Percentiles rank a stretch among this genome's conserved stretches.
Evolutionary conservation across 169 alveolate genomes (phyloP).

Genomic region (Eimeria acervulina): DNA sequence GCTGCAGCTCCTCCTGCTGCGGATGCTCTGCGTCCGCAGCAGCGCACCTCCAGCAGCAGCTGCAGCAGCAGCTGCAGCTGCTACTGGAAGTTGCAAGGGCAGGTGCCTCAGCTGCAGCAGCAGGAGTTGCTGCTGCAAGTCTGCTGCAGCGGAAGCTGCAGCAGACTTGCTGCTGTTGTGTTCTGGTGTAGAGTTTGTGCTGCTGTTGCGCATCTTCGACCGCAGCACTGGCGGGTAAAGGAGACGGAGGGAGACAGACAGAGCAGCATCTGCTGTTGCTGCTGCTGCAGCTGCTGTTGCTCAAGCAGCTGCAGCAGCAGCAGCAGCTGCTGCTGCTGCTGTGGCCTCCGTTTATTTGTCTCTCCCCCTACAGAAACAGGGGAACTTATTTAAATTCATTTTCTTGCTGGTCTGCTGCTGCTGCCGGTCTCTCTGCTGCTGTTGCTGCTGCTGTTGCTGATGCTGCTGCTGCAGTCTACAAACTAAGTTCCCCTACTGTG

Average conservation of each 20-base stretch:
- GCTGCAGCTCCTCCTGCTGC: neutral
- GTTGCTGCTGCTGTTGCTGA: constrained; percentile 16
- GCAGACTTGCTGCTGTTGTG: neutral
- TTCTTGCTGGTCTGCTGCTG: neutral
- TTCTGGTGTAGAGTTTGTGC: neutral
- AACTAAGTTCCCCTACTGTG: neutral
- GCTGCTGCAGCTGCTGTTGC: neutral
- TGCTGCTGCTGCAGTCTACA: constrained; percentile 5
- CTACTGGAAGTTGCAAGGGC: neutral
- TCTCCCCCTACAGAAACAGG: neutral
- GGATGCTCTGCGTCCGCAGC: neutral
- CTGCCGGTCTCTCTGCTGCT: constrained; percentile 3
- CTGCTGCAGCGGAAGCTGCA: neutral
- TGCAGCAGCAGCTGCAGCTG: neutral
- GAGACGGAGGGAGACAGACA: neutral
- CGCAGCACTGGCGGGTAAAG: neutral
- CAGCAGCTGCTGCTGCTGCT: constrained; percentile 11
- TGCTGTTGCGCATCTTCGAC: neutral
- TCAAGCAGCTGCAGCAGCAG: neutral
- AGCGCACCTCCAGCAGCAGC: neutral
- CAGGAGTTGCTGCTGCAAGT: neutral
- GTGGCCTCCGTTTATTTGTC: neutral
- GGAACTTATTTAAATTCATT: neutral
- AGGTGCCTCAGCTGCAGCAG: neutral
- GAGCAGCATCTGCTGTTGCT: neutral